These are phyloP conservation scores for Diaporthe citriasiana DNA, from an alignment of 2,329 filamentous ascomycete genomes.

Conservation along the genomic window DNA sequence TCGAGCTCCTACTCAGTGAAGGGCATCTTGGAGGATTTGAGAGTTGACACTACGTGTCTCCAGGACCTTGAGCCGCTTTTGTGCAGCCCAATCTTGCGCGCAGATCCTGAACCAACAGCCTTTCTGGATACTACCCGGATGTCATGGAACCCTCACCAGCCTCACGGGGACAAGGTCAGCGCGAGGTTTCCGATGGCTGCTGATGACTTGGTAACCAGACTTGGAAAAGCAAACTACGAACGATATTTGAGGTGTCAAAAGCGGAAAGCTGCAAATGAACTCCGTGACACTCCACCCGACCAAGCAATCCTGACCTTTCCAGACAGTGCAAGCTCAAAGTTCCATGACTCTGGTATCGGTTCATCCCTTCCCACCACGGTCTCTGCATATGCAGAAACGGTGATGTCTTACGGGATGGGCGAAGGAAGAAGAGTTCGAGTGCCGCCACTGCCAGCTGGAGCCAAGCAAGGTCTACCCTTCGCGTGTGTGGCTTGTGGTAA, in stretches of 20 bases:
- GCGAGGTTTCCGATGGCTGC: constrained; percentile 25
- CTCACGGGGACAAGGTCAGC: constrained; percentile 31
- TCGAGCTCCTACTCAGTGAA: neutral
- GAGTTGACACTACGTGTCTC: constrained; percentile 32
- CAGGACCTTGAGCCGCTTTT: constrained; percentile 34
- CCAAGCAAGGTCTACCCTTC: constrained; percentile 12
- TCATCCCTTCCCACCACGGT: constrained; percentile 4
- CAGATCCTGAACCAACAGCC: neutral
- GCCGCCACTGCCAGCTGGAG: constrained; percentile 20
- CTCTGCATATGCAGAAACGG: constrained; percentile 32
- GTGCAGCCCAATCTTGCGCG: neutral
- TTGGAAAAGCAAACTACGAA: constrained; percentile 30
- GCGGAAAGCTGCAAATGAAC: neutral
- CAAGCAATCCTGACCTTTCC: neutral
- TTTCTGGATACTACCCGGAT: neutral
- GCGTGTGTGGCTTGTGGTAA: constrained; percentile 27
- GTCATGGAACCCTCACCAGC: constrained; percentile 10
- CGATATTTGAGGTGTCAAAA: constrained; percentile 31
- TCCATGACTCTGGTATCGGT: constrained; percentile 30
- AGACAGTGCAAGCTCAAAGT: constrained; percentile 24
- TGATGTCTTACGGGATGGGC: constrained; percentile 33
- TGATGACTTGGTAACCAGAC: neutral
- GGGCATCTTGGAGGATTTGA: constrained; percentile 25
- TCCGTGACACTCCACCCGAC: neutral
- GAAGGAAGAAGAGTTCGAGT: constrained; percentile 18